Percentiles rank a stretch among this genome's conserved stretches.
phyloP scores from a whole-genome alignment of 75 land plant species.

The Cupressus sempervirens region DNA sequence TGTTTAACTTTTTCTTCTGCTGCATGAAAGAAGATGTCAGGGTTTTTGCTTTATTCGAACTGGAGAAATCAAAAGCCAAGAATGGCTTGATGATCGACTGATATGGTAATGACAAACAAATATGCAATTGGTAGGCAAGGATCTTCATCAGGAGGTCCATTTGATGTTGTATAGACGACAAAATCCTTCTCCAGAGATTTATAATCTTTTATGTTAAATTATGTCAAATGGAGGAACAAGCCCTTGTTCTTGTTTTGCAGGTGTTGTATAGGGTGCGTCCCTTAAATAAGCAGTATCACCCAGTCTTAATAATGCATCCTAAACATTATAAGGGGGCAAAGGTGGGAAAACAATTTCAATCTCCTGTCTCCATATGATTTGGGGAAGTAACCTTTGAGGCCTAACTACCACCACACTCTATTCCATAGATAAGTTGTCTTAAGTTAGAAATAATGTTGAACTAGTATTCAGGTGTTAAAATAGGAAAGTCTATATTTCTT shows the following conservation, averaged over 20 bases:
- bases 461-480: background rate
- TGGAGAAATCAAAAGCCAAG: background rate
- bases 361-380: background rate
- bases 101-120: background rate
- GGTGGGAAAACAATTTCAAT: background rate
- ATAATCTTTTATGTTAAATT: background rate
- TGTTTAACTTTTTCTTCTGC: background rate
- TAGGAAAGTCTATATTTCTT: background rate
- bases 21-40: background rate
- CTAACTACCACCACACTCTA: background rate
- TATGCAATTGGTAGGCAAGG: background rate
- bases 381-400: background rate
- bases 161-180: too few species aligned
- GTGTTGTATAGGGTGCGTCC: background rate
- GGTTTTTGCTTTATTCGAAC: background rate
- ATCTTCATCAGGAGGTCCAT: background rate
- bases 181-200: too few species aligned
- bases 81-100: background rate
- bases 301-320: background rate
- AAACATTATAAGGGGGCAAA: background rate
- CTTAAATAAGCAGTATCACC: background rate
- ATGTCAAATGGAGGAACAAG: background rate
- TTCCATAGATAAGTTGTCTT: background rate
- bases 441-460: background rate
- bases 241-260: background rate